Base-by-base conservation (phyloP, 192 early-diverging fungal genomes). In the Coemansia sp. region DNA sequence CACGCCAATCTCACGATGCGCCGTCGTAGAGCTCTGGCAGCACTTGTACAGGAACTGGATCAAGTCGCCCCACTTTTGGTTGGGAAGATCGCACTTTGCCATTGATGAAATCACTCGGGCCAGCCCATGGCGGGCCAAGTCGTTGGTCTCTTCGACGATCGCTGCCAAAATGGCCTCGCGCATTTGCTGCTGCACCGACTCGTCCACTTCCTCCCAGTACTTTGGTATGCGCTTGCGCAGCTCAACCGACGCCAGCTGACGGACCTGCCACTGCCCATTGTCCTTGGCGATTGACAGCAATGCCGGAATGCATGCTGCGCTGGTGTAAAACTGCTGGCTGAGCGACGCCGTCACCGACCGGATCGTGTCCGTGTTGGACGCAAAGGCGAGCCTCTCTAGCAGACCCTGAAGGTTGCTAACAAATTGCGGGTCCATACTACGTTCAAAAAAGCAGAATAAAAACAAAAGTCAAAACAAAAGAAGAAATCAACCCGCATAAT, bases 81-180 rank as follows among this genome's bases (percentile, higher is more conserved):
- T 80, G 9, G 86, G 86, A 40, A 94, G 76, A 60, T 93, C 93
- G 23, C 87, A 76, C 63, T 87, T 82, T 39, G 91, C 93, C 44
- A 92, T 83, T 21, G 88, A 83, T n/a, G 93, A 87, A 51, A 94
- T 91, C n/a, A 90, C 91, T 45, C 90, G 90, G 11, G 92, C 87
- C 61, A 88, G 77, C 11, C 87, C 80, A 65, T 93, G 90, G 40
- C 90, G 84, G 6, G 87, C 85, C 31, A 85, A 78, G 17, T 83
- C 66, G 30, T 66, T 71, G 41, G 82, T 82, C 62, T 96, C 93
- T 28, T 78, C 77, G 10, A 93, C 55, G 32, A 89, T 84, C 28
- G 85, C 82, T 43, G 87, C 76, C n/a, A 93, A 66, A 20, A 94
- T 70, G 16, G 81, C 69, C 26, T 77, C 70, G 51, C 88, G 89